Conservation (phyloP, 2,329 filamentous ascomycete species). For the Zopfia rhizophila region DNA sequence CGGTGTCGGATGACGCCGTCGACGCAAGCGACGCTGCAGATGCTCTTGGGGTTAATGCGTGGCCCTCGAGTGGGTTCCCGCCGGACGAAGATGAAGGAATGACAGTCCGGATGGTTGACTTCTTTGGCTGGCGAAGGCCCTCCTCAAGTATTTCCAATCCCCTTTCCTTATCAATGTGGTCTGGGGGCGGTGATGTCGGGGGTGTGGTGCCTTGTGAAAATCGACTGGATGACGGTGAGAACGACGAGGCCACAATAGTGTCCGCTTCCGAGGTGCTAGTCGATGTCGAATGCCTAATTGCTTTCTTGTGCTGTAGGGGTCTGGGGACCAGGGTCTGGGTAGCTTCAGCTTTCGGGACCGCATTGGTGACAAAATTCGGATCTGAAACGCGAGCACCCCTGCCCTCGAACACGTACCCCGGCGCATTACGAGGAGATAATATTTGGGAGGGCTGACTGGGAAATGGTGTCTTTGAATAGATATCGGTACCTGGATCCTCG, state of each 20-base stretch:
- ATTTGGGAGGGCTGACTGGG: conserved; percentile 53
- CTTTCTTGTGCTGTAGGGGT: conserved; percentile 46
- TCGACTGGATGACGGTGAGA: conserved; percentile 49
- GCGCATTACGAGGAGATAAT: conserved; percentile 49
- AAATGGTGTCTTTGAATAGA: conserved; percentile 53
- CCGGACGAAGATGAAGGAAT: conserved; percentile 48
- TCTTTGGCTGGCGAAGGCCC: conserved; percentile 29
- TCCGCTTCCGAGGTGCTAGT: conserved; percentile 52
- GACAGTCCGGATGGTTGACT: conserved; percentile 50
- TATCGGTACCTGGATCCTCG: conserved; percentile 44
- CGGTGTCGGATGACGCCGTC: conserved; percentile 37
- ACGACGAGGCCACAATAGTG: conserved; percentile 48
- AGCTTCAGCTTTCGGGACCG: conserved; percentile 50
- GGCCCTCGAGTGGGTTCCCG: conserved; percentile 37
- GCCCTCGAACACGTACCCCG: conserved; percentile 51
- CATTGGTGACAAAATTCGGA: conserved; percentile 48
- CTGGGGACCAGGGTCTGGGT: conserved; percentile 44
- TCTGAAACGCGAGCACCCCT: conserved; percentile 53
- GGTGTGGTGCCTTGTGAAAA: conserved; percentile 53
- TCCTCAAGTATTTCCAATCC: conserved; percentile 48
- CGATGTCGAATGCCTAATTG: conserved; percentile 48
- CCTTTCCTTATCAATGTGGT: conserved; percentile 41
- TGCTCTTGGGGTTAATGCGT: conserved; percentile 48
- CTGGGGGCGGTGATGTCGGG: conserved; percentile 47
- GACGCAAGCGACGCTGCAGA: conserved; percentile 51